A percentile compares a stretch with the other conserved stretches of the same genome.
phyloP scores from a whole-genome alignment of 2,329 filamentous ascomycete species.

The Claviceps maximensis region DNA sequence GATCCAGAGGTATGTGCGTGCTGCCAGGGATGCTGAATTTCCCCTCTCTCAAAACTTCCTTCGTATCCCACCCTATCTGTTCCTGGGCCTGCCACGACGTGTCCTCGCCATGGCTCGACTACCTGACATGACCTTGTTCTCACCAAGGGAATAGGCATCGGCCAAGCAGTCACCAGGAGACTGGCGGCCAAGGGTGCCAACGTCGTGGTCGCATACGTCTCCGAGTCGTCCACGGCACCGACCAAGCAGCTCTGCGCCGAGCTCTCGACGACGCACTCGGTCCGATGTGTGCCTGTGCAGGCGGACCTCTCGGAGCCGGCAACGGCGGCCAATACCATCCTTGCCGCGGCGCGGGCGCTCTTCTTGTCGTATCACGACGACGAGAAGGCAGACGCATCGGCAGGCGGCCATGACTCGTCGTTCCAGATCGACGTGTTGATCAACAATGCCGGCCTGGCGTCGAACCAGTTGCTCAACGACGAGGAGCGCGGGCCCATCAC shows the following conservation, averaged over 20 bases:
- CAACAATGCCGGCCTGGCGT: constrained; percentile 68
- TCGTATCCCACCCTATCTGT: no score
- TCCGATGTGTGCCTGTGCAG: constrained; percentile 16
- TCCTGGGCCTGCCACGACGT: not conserved
- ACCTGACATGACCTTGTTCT: no score
- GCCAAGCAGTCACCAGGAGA: constrained; percentile 42
- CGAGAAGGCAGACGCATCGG: not conserved
- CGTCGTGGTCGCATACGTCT: constrained; percentile 47
- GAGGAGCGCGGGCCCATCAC: constrained; percentile 37
- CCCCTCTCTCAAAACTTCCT: not conserved
- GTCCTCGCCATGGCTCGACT: no score
- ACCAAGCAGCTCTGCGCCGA: constrained; percentile 34
- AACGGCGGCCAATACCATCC: constrained; percentile 14
- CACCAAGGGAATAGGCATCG: constrained; percentile 26
- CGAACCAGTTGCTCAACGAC: constrained; percentile 52
- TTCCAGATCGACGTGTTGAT: constrained; percentile 61
- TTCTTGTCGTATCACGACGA: constrained; percentile 13
- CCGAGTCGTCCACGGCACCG: constrained; percentile 34
- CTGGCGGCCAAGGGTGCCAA: constrained; percentile 48
- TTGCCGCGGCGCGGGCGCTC: constrained; percentile 16
- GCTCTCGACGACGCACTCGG: constrained; percentile 30
- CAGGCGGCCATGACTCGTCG: no score
- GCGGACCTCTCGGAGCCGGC: constrained; percentile 17
- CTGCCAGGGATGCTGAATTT: not conserved
- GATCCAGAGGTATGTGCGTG: constrained; percentile 20